Evolutionary conservation across 495 filamentous ascomycete genomes (phyloP).

Genomic region (Penicillium waksmanii): DNA sequence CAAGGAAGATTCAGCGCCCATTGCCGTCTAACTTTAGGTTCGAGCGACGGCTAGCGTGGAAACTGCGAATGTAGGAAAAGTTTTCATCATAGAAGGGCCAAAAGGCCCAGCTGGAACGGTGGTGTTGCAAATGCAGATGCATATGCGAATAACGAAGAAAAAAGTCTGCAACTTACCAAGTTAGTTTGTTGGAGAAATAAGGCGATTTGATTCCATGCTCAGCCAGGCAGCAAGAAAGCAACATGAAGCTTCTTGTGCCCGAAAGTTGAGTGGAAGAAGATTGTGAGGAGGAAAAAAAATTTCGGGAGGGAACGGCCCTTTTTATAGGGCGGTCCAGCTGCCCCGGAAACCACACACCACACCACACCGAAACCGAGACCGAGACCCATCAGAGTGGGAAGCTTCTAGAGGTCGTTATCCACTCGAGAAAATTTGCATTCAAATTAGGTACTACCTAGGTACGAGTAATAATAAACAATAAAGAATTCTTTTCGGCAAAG

Average conservation of each 20-base stretch:
- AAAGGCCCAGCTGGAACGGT: conserved; percentile 20
- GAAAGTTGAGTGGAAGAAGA: conserved; percentile 18
- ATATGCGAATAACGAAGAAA: conserved; percentile 7
- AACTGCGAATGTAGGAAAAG: conserved; percentile 58
- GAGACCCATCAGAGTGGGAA: conserved; percentile 21
- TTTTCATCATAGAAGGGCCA: conserved; percentile 52
- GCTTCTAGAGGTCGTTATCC: conserved; percentile 34
- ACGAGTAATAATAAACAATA: too few relatives aligned
- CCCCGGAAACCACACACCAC: conserved; percentile 36
- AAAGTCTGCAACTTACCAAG: conserved; percentile 27
- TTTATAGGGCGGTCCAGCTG: conserved; percentile 47
- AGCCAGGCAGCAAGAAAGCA: conserved; percentile 3
- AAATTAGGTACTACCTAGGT: too few relatives aligned
- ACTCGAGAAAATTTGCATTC: conserved; percentile 3
- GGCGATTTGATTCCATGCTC: neutral
- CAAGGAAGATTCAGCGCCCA: conserved; percentile 57
- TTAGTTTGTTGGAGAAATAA: conserved; percentile 21
- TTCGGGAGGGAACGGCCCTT: conserved; percentile 26
- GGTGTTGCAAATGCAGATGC: conserved; percentile 16
- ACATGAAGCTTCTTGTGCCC: conserved; percentile 21
- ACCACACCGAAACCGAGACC: too few relatives aligned
- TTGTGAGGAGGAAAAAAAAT: conserved; percentile 32
- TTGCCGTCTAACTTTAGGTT: conserved; percentile 49
- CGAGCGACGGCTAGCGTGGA: conserved; percentile 56
- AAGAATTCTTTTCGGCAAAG: too few relatives aligned